phyloP scores from a whole-genome alignment of 2,329 filamentous ascomycete species.

The Mariannaea elegans region DNA sequence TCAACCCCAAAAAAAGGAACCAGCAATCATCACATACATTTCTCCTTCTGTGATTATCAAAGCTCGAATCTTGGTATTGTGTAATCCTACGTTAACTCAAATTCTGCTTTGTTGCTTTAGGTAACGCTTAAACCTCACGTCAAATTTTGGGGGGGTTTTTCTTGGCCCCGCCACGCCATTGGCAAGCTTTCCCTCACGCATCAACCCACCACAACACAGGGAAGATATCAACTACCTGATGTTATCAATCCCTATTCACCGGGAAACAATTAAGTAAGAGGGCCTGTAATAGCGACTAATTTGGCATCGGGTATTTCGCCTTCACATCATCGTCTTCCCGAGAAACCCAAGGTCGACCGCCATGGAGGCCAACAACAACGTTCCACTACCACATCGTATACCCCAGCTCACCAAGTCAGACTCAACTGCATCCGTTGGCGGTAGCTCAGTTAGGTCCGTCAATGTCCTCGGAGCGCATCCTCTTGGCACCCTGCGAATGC shows the following conservation, averaged over 20 bases:
- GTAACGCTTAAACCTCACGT: background rate
- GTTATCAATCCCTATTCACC: too few relatives aligned
- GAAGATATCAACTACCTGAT: too few relatives aligned
- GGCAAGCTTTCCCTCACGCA: background rate
- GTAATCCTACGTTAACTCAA: too few relatives aligned
- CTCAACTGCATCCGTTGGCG: constrained; percentile 40
- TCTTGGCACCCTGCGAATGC: constrained; percentile 53
- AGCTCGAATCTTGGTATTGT: too few relatives aligned
- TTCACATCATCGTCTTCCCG: background rate
- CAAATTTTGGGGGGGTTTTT: background rate
- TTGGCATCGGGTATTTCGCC: too few relatives aligned
- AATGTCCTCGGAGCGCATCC: constrained; percentile 51
- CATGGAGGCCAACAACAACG: constrained; percentile 36
- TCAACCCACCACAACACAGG: too few relatives aligned
- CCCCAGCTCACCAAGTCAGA: constrained; percentile 47
- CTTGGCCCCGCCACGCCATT: background rate
- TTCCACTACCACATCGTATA: constrained; percentile 25
- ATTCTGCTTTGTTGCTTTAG: background rate
- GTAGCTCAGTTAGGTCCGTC: constrained; percentile 46
- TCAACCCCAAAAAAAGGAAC: too few relatives aligned
- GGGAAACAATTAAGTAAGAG: too few relatives aligned
- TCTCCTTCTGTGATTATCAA: too few relatives aligned
- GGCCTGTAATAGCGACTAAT: too few relatives aligned
- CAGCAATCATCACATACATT: too few relatives aligned
- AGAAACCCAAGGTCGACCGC: background rate